phyloP scores from a whole-genome alignment of 1,139 yeast genomes.

The Lodderomyces oxycetoniae region DNA sequence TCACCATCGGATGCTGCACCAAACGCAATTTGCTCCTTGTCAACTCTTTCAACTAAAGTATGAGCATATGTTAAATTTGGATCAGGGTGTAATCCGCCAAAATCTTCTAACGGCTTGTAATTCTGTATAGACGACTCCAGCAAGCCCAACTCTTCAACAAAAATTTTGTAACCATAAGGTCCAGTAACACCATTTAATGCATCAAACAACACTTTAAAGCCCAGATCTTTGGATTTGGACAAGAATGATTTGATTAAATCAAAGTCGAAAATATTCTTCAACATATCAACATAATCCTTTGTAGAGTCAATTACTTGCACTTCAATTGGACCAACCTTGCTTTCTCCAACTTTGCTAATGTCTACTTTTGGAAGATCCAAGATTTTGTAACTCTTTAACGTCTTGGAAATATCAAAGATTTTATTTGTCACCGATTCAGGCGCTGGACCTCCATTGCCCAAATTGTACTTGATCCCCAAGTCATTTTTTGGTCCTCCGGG shows the following conservation, averaged over 20 bases:
- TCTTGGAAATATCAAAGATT: slow-evolving; percentile 68
- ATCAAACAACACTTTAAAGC: slow-evolving; percentile 78
- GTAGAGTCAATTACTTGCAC: slow-evolving; percentile 85
- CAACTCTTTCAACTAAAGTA: slow-evolving; percentile 81
- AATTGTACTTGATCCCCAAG: slow-evolving; percentile 92
- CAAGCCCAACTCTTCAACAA: slow-evolving; percentile 79
- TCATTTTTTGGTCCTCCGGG: slow-evolving; percentile 98
- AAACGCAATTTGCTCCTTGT: slow-evolving; percentile 72
- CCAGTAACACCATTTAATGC: slow-evolving; percentile 96
- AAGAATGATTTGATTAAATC: slow-evolving; percentile 72
- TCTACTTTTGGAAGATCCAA: slow-evolving; percentile 60
- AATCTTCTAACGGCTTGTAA: slow-evolving; percentile 74
- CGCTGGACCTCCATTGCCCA: slow-evolving; percentile 98
- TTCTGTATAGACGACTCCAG: slow-evolving; percentile 71
- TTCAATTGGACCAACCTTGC: slow-evolving; percentile 48
- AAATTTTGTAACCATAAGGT: slow-evolving; percentile 85
- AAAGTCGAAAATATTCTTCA: slow-evolving; percentile 87
- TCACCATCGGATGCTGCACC: slow-evolving; percentile 99
- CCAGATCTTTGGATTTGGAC: slow-evolving; percentile 36
- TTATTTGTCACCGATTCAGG: slow-evolving; percentile 90
- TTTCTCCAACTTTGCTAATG: slow-evolving; percentile 51
- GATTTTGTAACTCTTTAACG: slow-evolving; percentile 53
- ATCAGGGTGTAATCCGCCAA: slow-evolving; percentile 97
- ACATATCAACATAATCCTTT: slow-evolving; percentile 66
- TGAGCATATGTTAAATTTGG: slow-evolving; percentile 95